phyloP scores from a whole-genome alignment of 1,284 basidiomycete species.

The Sanghuangporus baumii region DNA sequence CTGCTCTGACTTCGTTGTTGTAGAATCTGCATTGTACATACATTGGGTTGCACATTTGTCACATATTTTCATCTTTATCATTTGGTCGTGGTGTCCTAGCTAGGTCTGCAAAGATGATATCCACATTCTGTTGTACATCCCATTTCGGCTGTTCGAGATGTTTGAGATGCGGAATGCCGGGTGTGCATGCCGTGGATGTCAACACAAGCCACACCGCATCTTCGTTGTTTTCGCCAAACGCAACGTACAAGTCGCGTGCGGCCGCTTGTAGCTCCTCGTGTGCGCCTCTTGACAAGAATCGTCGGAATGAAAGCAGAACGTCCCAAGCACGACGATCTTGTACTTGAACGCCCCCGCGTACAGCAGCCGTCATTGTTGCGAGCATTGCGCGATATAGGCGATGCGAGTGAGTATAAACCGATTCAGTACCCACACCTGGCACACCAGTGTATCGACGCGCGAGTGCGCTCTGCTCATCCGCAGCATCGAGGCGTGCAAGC shows the following conservation, averaged over 20 bases:
- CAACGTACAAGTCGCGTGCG: slow-evolving; percentile 61
- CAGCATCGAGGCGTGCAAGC: slow-evolving; percentile 50
- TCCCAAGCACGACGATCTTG: slow-evolving; percentile 76
- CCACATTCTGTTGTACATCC: slow-evolving; percentile 26
- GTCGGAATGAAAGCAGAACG: slow-evolving; percentile 63
- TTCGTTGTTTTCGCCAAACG: slow-evolving; percentile 54
- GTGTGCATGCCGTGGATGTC: slow-evolving; percentile 27
- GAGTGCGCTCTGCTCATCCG: slow-evolving; percentile 61
- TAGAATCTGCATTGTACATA: background rate
- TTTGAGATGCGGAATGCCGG: slow-evolving; percentile 24
- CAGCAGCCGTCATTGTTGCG: slow-evolving; percentile 62
- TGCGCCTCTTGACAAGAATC: slow-evolving; percentile 61
- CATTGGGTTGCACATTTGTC: background rate
- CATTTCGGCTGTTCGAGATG: slow-evolving; percentile 54
- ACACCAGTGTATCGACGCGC: slow-evolving; percentile 37
- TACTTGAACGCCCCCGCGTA: slow-evolving; percentile 53
- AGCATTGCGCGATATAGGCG: slow-evolving; percentile 70
- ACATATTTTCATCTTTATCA: background rate
- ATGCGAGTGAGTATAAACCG: slow-evolving; percentile 73
- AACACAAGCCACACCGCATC: slow-evolving; percentile 83
- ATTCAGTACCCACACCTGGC: slow-evolving; percentile 52
- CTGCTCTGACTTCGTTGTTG: background rate
- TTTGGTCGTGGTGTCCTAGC: background rate
- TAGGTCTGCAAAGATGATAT: slow-evolving; percentile 25
- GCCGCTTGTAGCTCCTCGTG: slow-evolving; percentile 69